A percentile compares a stretch with the other conserved stretches of the same genome.
phyloP scores from a whole-genome alignment of 2,329 filamentous ascomycete genomes.

The Hypoxylon rubiginosum region DNA sequence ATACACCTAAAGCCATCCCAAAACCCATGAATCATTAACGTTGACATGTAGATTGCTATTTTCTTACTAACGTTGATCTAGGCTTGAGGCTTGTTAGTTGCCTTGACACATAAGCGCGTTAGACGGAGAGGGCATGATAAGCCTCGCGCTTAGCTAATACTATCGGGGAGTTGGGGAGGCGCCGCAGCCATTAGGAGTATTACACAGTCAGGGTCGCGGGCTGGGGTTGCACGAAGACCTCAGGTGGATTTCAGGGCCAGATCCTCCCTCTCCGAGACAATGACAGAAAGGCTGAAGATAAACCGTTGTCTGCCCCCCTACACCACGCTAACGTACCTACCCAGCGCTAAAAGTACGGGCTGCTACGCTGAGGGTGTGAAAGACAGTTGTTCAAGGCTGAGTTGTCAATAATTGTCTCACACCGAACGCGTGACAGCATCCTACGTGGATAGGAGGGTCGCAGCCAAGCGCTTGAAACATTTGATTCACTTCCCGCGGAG shows the following conservation, averaged over 20 bases:
- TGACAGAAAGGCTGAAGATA: slow-evolving; percentile 30
- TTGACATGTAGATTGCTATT: neutral
- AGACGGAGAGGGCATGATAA: slow-evolving; percentile 11
- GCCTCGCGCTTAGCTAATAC: slow-evolving; percentile 35
- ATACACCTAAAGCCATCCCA: neutral
- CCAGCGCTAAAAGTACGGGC: neutral
- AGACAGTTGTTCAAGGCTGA: slow-evolving; percentile 45
- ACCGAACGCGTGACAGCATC: slow-evolving; percentile 42
- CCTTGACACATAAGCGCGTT: slow-evolving; percentile 6
- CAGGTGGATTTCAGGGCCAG: slow-evolving; percentile 39
- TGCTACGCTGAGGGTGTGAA: slow-evolving; percentile 41
- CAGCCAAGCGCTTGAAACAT: slow-evolving; percentile 35
- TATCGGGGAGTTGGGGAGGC: neutral
- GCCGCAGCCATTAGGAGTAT: slow-evolving; percentile 15
- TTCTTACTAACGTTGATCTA: slow-evolving; percentile 11
- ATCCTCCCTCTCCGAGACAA: slow-evolving; percentile 38
- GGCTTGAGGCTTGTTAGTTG: slow-evolving; percentile 2
- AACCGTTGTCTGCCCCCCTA: slow-evolving; percentile 17
- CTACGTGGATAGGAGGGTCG: slow-evolving; percentile 32
- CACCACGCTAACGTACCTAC: neutral
- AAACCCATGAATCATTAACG: neutral
- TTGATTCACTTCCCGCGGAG: slow-evolving; percentile 30
- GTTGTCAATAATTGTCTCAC: slow-evolving; percentile 45
- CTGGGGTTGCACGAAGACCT: slow-evolving; percentile 32
- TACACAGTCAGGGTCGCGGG: slow-evolving; percentile 10